Evolutionary conservation across 352 stramenopile species (phyloP).

Genomic region (Phytophthora melonis): DNA sequence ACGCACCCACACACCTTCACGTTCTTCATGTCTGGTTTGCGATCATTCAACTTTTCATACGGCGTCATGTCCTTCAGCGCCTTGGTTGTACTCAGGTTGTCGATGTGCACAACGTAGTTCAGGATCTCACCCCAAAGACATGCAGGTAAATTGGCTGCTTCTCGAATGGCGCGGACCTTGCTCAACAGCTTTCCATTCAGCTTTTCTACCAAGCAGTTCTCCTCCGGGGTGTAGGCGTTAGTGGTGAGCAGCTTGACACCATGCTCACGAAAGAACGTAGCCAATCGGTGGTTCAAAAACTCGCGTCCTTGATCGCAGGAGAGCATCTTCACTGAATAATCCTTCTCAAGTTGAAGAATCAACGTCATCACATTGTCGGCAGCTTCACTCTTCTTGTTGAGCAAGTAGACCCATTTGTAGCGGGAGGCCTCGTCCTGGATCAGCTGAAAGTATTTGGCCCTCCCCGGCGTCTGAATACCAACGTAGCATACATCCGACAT

Average conservation of each 20-base stretch:
- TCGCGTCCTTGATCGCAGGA: conserved; percentile 13
- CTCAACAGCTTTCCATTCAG: too few relatives aligned
- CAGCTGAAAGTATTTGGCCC: too few relatives aligned
- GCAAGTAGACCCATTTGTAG: conserved; percentile 15
- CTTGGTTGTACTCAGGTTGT: conserved; percentile 17
- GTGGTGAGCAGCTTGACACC: background rate
- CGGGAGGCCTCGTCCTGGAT: conserved; percentile 12
- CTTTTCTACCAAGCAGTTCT: background rate
- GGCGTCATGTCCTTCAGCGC: conserved; percentile 3
- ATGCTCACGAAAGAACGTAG: conserved; percentile 2
- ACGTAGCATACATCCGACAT: too few relatives aligned
- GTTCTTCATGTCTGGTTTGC: conserved; percentile 10
- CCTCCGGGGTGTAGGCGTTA: background rate
- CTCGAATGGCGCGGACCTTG: too few relatives aligned
- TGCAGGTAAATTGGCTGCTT: background rate
- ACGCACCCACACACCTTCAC: conserved; percentile 15
- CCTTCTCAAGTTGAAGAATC: conserved; percentile 1
- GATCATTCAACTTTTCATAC: conserved; percentile 1
- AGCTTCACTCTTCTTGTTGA: conserved; percentile 18
- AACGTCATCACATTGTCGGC: conserved; percentile 5
- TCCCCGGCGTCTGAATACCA: too few relatives aligned
- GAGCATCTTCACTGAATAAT: conserved; percentile 2
- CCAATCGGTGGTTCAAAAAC: conserved; percentile 4
- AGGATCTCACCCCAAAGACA: conserved; percentile 14
- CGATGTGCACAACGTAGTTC: conserved; percentile 18